Conservation (phyloP, 1,284 basidiomycete genomes). For the Coriolopsis trogii region DNA sequence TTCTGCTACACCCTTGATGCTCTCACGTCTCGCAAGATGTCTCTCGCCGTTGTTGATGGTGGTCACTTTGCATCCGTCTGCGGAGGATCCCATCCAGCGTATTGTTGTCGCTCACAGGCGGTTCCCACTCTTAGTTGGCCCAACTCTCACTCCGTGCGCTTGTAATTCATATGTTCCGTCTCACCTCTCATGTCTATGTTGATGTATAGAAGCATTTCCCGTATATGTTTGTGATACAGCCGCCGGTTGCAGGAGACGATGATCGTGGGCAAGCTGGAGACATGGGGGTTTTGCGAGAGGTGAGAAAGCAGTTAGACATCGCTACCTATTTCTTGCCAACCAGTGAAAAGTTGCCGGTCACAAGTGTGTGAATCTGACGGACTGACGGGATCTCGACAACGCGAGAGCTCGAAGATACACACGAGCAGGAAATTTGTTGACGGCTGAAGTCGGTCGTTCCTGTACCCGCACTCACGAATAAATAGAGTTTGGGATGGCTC, state of each 20-base stretch:
- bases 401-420: background rate
- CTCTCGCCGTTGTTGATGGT: background rate
- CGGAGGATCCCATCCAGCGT: no score
- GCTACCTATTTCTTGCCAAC: no score
- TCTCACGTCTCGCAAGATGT: background rate
- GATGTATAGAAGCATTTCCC: slow-evolving; percentile 11
- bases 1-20: background rate
- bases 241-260: no score
- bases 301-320: no score
- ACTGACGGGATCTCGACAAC: background rate
- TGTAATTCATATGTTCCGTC: slow-evolving; percentile 8
- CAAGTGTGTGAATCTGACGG: background rate
- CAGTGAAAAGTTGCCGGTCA: no score
- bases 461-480: background rate
- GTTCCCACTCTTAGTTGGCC: background rate
- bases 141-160: slow-evolving; percentile 5
- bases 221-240: no score
- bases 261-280: background rate
- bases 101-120: background rate
- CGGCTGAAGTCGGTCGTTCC: background rate
- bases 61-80: background rate
- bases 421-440: no score
- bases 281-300: no score
- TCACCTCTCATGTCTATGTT: slow-evolving; percentile 4
- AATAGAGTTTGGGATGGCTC: no score